Evolutionary conservation across 108 stramenopile species (phyloP).

Genomic region (Conticribra weissflogii): DNA sequence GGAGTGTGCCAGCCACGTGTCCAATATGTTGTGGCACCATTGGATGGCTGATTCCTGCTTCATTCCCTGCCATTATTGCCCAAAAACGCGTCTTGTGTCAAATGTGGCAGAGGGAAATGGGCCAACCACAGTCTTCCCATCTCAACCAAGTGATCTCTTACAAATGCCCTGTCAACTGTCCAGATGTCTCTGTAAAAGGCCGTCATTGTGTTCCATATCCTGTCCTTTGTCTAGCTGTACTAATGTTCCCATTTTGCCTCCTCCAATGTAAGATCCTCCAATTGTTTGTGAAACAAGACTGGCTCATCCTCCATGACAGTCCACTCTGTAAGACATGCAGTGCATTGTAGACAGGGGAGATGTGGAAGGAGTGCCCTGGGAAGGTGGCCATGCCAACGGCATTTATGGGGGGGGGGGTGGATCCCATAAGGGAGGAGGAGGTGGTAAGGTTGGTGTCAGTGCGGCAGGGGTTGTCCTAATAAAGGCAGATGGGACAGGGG

Average conservation of each 20-base stretch:
- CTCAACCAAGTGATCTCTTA: constrained; percentile 66
- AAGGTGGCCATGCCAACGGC: constrained; percentile 73
- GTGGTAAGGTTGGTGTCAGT: too few species aligned
- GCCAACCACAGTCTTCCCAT: constrained; percentile 69
- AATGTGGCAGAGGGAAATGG: constrained; percentile 74
- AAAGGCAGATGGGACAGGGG: constrained; percentile 60
- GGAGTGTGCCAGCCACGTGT: too few species aligned
- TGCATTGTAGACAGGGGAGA: constrained; percentile 72
- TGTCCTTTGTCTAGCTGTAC: constrained; percentile 22
- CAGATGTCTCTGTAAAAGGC: constrained; percentile 60
- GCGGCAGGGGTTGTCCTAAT: too few species aligned
- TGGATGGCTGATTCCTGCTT: too few species aligned
- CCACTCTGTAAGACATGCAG: constrained; percentile 61
- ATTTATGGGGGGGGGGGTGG: constrained; percentile 79
- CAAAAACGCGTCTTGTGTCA: constrained; percentile 1
- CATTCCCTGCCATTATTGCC: too few species aligned
- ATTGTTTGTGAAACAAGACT: constrained; percentile 72
- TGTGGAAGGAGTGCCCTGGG: constrained; percentile 78
- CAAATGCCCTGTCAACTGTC: constrained; percentile 62
- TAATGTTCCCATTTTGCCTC: constrained; percentile 56
- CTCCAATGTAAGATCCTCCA: constrained; percentile 53
- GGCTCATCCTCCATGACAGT: constrained; percentile 75
- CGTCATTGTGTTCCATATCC: constrained; percentile 28
- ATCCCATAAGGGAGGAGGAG: constrained; percentile 68
- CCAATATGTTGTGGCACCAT: too few species aligned